Conservation (phyloP, 2,329 filamentous ascomycete species). For the Colletotrichum tanaceti region DNA sequence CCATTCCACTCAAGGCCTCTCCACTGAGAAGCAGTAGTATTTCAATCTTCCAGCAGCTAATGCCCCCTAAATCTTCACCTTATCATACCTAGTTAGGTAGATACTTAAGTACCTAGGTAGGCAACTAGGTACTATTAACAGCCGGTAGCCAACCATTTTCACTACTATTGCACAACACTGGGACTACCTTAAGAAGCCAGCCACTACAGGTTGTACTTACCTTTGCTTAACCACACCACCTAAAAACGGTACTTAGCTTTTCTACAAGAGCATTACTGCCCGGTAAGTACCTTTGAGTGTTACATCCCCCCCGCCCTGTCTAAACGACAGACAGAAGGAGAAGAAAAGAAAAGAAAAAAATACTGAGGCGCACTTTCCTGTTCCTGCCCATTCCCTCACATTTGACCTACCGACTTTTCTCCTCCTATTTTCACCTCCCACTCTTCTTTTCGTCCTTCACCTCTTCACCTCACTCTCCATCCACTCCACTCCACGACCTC, state of each 20-base stretch:
- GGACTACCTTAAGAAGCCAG: neutral
- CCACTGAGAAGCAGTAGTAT: constrained; percentile 2
- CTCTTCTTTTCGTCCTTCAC: constrained; percentile 39
- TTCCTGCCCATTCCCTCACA: constrained; percentile 43
- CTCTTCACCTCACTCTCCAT: constrained; percentile 43
- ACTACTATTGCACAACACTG: neutral
- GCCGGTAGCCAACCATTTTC: neutral
- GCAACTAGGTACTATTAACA: neutral
- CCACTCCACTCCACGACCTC: constrained; percentile 36
- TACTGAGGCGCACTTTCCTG: constrained; percentile 39
- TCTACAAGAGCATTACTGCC: constrained; percentile 31
- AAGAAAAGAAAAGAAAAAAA: constrained; percentile 18
- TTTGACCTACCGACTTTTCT: constrained; percentile 43
- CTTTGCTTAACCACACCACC: neutral
- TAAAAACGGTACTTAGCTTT: constrained; percentile 8
- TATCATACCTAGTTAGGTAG: too few relatives aligned
- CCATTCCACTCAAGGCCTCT: constrained; percentile 18
- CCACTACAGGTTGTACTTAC: neutral
- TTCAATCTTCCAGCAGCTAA: constrained; percentile 5
- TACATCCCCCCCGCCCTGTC: constrained; percentile 14
- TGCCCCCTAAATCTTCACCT: constrained; percentile 1
- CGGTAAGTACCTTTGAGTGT: constrained; percentile 31
- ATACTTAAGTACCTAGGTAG: too few relatives aligned
- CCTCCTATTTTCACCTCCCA: constrained; percentile 47
- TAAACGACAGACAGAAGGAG: neutral